Percentiles rank a stretch among this genome's conserved stretches.
phyloP scores from a whole-genome alignment of 1,284 basidiomycete genomes.

The Trametes pubescens region DNA sequence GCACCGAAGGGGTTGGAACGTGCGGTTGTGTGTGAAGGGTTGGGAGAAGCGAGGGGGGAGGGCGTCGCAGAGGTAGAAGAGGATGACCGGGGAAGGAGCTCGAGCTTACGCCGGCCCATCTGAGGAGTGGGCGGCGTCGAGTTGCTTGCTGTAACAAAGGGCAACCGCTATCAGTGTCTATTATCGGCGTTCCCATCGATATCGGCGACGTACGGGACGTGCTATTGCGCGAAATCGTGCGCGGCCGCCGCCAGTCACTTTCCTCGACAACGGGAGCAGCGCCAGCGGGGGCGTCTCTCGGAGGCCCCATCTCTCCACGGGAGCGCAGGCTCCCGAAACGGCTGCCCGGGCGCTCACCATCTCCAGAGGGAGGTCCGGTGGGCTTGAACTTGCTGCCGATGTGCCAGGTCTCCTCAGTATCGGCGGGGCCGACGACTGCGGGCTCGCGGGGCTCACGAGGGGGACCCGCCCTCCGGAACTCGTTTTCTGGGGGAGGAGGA shows the following conservation, averaged over 20 bases:
- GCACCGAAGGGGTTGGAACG: slow-evolving; percentile 86
- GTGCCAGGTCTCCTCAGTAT: slow-evolving; percentile 79
- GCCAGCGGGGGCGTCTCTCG: slow-evolving; percentile 49
- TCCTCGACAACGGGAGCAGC: slow-evolving; percentile 48
- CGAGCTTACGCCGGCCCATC: slow-evolving; percentile 78
- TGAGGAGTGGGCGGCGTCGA: slow-evolving; percentile 86
- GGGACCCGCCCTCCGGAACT: slow-evolving; percentile 57
- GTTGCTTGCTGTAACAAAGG: slow-evolving; percentile 56
- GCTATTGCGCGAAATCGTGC: slow-evolving; percentile 53
- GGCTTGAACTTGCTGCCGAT: slow-evolving; percentile 78
- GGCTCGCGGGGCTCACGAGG: slow-evolving; percentile 58
- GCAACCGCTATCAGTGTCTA: neutral
- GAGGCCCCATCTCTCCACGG: slow-evolving; percentile 61
- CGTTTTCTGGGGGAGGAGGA: slow-evolving; percentile 50
- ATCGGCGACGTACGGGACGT: slow-evolving; percentile 64
- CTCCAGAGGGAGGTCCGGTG: slow-evolving; percentile 42
- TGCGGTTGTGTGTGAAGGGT: slow-evolving; percentile 53
- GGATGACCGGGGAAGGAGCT: slow-evolving; percentile 81
- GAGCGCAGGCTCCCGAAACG: slow-evolving; percentile 60
- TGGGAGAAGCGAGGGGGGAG: slow-evolving; percentile 80
- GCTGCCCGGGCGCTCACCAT: slow-evolving; percentile 51
- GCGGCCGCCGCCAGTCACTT: slow-evolving; percentile 66
- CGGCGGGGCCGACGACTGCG: slow-evolving; percentile 63
- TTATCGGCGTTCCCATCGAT: slow-evolving; percentile 1
- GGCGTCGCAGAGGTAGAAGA: slow-evolving; percentile 62